A percentile compares a stretch with the other conserved stretches of the same genome.
phyloP scores from a whole-genome alignment of 2,329 filamentous ascomycete genomes.

The Acephala macrosclerotiorum region DNA sequence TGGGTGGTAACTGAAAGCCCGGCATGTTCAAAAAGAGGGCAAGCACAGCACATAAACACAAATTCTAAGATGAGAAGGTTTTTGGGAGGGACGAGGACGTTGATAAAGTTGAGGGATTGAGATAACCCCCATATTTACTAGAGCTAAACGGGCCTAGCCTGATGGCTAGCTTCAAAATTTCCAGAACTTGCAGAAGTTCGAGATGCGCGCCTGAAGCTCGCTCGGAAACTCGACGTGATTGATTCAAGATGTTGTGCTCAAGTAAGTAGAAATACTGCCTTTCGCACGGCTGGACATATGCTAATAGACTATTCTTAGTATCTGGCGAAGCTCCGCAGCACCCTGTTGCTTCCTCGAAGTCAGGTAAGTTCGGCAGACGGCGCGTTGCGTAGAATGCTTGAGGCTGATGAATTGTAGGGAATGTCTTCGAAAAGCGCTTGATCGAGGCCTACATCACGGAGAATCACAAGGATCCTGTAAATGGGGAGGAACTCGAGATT shows the following conservation, averaged over 20 bases:
- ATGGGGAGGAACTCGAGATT: slow-evolving; percentile 80
- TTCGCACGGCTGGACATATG: slow-evolving; percentile 25
- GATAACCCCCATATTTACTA: slow-evolving; percentile 1
- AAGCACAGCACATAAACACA: background rate
- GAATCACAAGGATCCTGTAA: slow-evolving; percentile 90
- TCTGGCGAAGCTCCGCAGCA: slow-evolving; percentile 96
- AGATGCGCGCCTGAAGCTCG: background rate
- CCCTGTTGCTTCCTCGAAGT: slow-evolving; percentile 94
- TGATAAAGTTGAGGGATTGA: background rate
- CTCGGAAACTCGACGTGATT: slow-evolving; percentile 28
- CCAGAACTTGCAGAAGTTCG: slow-evolving; percentile 14
- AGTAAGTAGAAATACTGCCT: slow-evolving; percentile 58
- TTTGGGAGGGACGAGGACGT: background rate
- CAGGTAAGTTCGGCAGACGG: slow-evolving; percentile 65
- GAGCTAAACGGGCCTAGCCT: background rate
- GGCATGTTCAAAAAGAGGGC: slow-evolving; percentile 35
- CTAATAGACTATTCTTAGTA: slow-evolving; percentile 60
- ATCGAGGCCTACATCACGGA: slow-evolving; percentile 95
- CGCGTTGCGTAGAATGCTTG: slow-evolving; percentile 20
- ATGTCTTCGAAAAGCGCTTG: slow-evolving; percentile 92
- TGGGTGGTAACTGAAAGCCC: slow-evolving; percentile 58
- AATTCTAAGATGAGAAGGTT: background rate
- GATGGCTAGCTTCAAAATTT: slow-evolving; percentile 17
- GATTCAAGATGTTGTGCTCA: slow-evolving; percentile 67
- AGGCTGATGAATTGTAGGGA: slow-evolving; percentile 59